phyloP scores from a whole-genome alignment of 2,329 filamentous ascomycete genomes.

The Pseudopithomyces maydicus region DNA sequence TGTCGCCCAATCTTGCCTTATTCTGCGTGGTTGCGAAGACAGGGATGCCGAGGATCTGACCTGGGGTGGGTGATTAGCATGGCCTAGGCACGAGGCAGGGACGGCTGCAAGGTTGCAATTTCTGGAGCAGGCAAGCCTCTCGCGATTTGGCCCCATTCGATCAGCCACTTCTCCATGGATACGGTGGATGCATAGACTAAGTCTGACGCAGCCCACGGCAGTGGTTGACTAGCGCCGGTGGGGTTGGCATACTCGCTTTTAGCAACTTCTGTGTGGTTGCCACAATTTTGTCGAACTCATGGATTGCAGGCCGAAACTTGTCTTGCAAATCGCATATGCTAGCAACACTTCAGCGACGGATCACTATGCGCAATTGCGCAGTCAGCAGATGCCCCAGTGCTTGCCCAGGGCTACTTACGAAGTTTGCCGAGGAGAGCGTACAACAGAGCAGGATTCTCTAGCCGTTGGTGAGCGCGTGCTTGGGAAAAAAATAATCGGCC shows the following conservation, averaged over 20 bases:
- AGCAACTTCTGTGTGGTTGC: constrained; percentile 59
- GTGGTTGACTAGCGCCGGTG: constrained; percentile 48
- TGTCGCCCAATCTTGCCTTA: constrained; percentile 75
- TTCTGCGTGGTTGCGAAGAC: constrained; percentile 88
- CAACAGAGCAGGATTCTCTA: constrained; percentile 49
- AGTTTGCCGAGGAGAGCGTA: constrained; percentile 23
- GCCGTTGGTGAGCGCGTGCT: constrained; percentile 26
- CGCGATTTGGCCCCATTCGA: background rate
- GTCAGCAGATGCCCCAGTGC: background rate
- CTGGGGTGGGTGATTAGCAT: constrained; percentile 25
- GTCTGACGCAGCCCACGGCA: background rate
- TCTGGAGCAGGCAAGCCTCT: background rate
- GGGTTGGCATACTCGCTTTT: constrained; percentile 48
- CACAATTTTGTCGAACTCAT: constrained; percentile 79
- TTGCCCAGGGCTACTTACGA: background rate
- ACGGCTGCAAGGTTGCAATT: background rate
- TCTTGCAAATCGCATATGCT: constrained; percentile 96
- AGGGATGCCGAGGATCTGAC: constrained; percentile 71
- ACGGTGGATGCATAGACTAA: constrained; percentile 4
- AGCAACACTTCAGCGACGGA: constrained; percentile 21
- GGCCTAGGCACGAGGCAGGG: constrained; percentile 44
- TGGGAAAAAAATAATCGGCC: no score
- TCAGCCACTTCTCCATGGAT: background rate
- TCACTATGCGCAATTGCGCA: constrained; percentile 4
- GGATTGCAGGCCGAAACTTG: constrained; percentile 82